A percentile compares a stretch with the other conserved stretches of the same genome.
phyloP scores from a whole-genome alignment of 495 filamentous ascomycete genomes.

The Penicillium bovifimosum region DNA sequence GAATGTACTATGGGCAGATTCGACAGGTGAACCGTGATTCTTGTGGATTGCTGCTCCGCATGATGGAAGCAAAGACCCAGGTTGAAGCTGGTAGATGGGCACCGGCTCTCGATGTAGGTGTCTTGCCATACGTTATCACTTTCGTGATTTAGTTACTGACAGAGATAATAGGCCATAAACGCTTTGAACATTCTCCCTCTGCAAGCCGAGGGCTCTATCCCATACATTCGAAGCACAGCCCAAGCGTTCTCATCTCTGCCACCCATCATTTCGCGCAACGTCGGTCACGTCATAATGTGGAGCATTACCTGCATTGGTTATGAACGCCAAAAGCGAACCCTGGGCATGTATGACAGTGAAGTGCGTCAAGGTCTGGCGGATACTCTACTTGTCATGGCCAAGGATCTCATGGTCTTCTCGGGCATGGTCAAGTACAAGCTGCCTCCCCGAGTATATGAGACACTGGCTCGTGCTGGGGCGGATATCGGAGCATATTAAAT shows the following conservation, averaged over 20 bases:
- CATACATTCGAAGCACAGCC: constrained; percentile 66
- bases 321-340: constrained; percentile 61
- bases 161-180: constrained; percentile 60
- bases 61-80: constrained; percentile 68
- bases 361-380: constrained; percentile 64
- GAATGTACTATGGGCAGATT: constrained; percentile 67
- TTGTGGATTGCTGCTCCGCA: constrained; percentile 64
- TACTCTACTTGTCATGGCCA: constrained; percentile 66
- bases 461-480: constrained; percentile 66
- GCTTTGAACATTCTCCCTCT: constrained; percentile 72
- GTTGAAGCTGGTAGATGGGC: constrained; percentile 70
- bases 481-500: constrained; percentile 58
- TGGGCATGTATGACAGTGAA: constrained; percentile 65
- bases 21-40: constrained; percentile 60
- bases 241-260: constrained; percentile 69
- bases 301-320: constrained; percentile 76
- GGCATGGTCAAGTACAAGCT: constrained; percentile 89
- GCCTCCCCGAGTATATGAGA: constrained; percentile 70
- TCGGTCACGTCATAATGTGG: constrained; percentile 89
- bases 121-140: background rate
- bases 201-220: constrained; percentile 60
- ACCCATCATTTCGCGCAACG: constrained; percentile 72
- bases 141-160: constrained; percentile 10
- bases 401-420: constrained; percentile 90
- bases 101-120: constrained; percentile 73